Evolutionary conservation across 1,284 basidiomycete genomes (phyloP).

Genomic region (Pseudozyma tsukubaensis): DNA sequence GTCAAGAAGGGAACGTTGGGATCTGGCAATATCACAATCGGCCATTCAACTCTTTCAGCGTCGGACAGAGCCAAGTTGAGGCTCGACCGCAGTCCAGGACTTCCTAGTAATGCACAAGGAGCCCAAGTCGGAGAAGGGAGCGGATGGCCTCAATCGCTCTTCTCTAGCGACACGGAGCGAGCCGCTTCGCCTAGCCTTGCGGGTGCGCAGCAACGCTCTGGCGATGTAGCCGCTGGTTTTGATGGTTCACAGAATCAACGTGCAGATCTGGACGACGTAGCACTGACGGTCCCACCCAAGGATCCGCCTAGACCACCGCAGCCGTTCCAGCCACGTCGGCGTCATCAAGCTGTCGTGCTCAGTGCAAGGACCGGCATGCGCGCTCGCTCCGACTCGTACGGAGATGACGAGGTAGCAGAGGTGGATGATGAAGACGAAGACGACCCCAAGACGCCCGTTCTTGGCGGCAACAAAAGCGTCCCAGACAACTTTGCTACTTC

Average conservation of each 20-base stretch:
- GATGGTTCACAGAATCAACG: background rate
- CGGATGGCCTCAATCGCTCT: constrained; percentile 7
- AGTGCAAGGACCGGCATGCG: constrained; percentile 11
- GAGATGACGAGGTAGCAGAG: background rate
- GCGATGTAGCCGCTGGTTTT: background rate
- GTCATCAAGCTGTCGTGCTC: constrained; percentile 16
- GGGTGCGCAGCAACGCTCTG: background rate
- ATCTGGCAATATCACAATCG: constrained; percentile 4
- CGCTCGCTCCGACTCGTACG: background rate
- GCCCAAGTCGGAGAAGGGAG: background rate
- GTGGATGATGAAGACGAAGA: constrained; percentile 28
- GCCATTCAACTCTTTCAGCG: constrained; percentile 10
- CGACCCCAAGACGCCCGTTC: constrained; percentile 42
- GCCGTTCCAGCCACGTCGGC: constrained; percentile 11
- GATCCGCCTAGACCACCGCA: background rate
- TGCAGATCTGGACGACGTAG: background rate
- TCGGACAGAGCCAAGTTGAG: constrained; percentile 16
- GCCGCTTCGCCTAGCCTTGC: background rate
- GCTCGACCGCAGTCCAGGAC: constrained; percentile 3
- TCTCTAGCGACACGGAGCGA: constrained; percentile 2
- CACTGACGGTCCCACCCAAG: constrained; percentile 23
- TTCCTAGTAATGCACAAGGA: background rate
- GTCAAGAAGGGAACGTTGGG: constrained; percentile 11
- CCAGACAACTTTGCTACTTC: constrained; percentile 23
- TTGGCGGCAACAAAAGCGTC: constrained; percentile 8